Base-by-base conservation (phyloP, 352 stramenopile genomes). In the Phytopythium litorale region DNA sequence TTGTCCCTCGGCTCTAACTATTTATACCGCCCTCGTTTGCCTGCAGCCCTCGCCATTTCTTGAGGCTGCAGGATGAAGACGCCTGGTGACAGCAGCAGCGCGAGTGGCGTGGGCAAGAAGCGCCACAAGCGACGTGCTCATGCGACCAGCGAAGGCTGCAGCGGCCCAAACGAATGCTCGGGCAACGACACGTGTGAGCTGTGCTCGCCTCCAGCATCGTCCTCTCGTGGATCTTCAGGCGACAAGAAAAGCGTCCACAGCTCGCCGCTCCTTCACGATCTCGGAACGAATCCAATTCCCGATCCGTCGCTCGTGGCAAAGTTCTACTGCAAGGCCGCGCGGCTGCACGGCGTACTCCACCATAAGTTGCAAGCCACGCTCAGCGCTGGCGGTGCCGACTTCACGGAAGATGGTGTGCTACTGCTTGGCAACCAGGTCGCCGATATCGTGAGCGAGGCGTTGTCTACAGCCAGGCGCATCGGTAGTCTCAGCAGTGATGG, bases 291-390 rank as follows among this genome's bases (percentile, higher is more conserved):
- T 16, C 18, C 19, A 25, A 19, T n/a, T 4, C 33, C 35, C 16
- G 54, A 59, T 49, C 13, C 54, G 40, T 48, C 40, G 3, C 12
- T 48, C n/a, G 40, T 83, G 54, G 70, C 71, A 7, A 55, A 52
- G 7, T 83, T 83, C 46, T 79, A 71, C 52, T 83, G 69, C 53
- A 55, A 75, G 49, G 67, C 64, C 16, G 63, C 69, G 19, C 71
- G 71, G 38, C 61, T 89, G 8, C 71, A 84, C 42, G 72, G 68
- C 28, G 63, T 87, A 21, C 66, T 88, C 4, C 81, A 90, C 38
- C 59, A 71, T 18, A 52, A 40, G 18, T 48, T 68, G 18, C 63
- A 58, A 48, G 43, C 56, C 1, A 30, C 63, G 7, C 43, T 50
- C n/a, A 52, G 46, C 16, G 46, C 12, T 12, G 56, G 50, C 40